phyloP scores from a whole-genome alignment of 495 filamentous ascomycete genomes.

The Xylaria telfairii region DNA sequence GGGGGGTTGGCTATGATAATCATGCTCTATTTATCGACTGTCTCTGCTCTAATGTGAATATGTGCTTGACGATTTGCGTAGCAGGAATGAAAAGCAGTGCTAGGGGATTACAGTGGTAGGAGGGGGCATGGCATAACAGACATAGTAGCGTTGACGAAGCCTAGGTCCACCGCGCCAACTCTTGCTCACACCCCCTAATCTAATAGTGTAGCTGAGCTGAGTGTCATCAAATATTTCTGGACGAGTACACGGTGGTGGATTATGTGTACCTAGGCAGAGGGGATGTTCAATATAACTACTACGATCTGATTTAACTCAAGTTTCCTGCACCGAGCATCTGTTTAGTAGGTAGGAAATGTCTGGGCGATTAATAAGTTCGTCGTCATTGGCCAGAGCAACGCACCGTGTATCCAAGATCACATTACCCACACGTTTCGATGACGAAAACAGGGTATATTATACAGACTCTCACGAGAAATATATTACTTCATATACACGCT shows the following conservation, averaged over 20 bases:
- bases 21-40: background rate
- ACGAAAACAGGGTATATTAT: conserved; percentile 1
- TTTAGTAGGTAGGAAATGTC: background rate
- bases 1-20: conserved; percentile 4
- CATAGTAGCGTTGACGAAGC: background rate
- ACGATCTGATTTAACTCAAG: background rate
- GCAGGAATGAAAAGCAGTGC: background rate
- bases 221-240: background rate
- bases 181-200: background rate
- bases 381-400: background rate
- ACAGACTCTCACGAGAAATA: conserved; percentile 10
- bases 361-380: background rate
- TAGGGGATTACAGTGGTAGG: background rate
- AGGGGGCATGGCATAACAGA: background rate
- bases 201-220: background rate
- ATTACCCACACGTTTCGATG: background rate
- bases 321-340: no score
- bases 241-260: background rate
- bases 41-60: background rate
- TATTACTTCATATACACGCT: conserved; percentile 16
- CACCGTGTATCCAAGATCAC: background rate
- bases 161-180: background rate
- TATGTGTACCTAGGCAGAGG: background rate
- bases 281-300: background rate
- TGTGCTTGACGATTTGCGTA: background rate